A percentile compares a stretch with the other conserved stretches of the same genome.
These are phyloP conservation scores for Saururus chinensis DNA, from an alignment of 164 flowering plant genomes.

Conservation along the genomic window DNA sequence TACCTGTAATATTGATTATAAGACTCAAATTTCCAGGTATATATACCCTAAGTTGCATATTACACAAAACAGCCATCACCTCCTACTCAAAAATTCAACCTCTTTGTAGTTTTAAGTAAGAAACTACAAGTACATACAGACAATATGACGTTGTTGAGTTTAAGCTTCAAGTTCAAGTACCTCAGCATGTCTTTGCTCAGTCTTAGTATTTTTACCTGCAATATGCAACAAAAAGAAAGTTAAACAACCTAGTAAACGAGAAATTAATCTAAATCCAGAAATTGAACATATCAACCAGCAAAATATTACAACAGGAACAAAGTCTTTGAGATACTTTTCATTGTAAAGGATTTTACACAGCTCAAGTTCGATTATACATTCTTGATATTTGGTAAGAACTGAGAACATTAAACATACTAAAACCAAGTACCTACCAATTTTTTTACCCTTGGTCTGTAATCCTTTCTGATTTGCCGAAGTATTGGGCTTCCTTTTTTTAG, in stretches of 20 bases:
- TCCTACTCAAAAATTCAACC: background rate
- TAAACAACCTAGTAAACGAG: too few species aligned
- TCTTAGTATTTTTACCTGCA: background rate
- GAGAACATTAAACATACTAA: too few species aligned
- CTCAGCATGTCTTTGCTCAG: background rate
- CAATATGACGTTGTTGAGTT: slow-evolving; percentile 5
- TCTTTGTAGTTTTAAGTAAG: background rate
- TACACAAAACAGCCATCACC: background rate
- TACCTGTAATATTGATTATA: slow-evolving; percentile 22
- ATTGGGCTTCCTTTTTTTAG: slow-evolving; percentile 20
- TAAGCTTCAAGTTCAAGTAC: background rate
- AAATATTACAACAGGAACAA: too few species aligned
- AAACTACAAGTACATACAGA: too few species aligned
- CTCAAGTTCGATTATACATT: too few species aligned
- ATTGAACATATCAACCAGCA: too few species aligned
- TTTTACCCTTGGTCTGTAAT: slow-evolving; percentile 13
- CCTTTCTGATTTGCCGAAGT: slow-evolving; percentile 16
- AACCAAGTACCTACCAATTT: slow-evolving; percentile 18
- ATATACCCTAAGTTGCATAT: too few species aligned
- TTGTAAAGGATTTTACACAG: too few species aligned
- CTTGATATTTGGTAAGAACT: too few species aligned
- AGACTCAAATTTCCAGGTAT: background rate
- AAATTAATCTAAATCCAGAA: too few species aligned
- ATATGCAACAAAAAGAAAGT: background rate
- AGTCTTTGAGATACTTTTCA: too few species aligned